Base-by-base conservation (phyloP, 2,329 filamentous ascomycete genomes). In the Sphaerulina vaccinii region DNA sequence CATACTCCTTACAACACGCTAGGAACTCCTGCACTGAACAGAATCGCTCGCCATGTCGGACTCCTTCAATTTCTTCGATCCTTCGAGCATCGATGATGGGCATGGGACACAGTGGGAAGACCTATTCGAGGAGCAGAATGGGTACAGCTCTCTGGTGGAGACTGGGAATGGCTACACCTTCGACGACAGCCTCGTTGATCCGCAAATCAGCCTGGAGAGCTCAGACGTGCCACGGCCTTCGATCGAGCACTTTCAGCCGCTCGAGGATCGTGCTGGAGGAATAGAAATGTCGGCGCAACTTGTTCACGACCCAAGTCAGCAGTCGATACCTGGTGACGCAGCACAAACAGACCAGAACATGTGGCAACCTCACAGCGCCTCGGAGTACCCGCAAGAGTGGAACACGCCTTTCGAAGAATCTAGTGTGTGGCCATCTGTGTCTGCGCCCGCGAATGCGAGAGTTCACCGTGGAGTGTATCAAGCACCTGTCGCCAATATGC, bases 221-320 rank as follows among this genome's bases (percentile, higher is more conserved):
- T 40, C 45, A 16, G 24, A 49, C 6, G 13, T 43, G 3, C 29
- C 48, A 18, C 13, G 40, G 32, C 39, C 38, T 8, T 37, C 48
- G 3, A 42, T 50, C 48, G 48, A 50, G 39, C 39, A 43, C 27
- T n/a, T 37, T 37, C 32, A 37, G n/a, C 22, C 40, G 29, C 24
- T 19, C 9, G 13, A 21, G n/a, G 8, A 22, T 13, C 4, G 37
- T 21, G 18, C 16, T 13, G 15, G 22, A 6, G 3, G 10, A 18
- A 13, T 39, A 11, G 11, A 13, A 13, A 21, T 3, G 16, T 39
- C 37, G 18, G 35, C 15, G 13, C 15, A 37, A 6, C n/a, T 9
- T 37, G 35, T 15, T 2, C 13, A 37, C 9, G 9, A 37, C 9
- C 7, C 27, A 7, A 32, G 7, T 7, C 27, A 32, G 7, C 27